Percentiles rank a stretch among this genome's conserved stretches.
Conservation (phyloP, 1,284 basidiomycete genomes). For the Apiotrichum sp. region DNA sequence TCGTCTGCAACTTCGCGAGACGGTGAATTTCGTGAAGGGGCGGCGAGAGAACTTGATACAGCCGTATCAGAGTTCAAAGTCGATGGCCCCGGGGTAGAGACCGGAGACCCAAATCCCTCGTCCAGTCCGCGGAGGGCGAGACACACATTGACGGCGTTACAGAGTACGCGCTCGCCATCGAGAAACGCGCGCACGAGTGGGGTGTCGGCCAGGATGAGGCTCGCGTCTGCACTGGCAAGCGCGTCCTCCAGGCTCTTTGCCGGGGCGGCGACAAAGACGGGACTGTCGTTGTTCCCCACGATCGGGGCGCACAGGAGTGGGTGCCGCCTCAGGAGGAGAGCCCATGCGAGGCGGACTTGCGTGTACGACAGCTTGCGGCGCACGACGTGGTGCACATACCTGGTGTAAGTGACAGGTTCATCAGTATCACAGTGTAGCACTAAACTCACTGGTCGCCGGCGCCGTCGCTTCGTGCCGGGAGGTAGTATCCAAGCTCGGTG, state of each 20-base stretch:
- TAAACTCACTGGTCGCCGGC: slow-evolving; percentile 76
- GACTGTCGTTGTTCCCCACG: slow-evolving; percentile 50
- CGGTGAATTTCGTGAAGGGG: too few species aligned
- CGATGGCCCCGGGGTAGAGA: too few species aligned
- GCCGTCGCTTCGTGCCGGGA: slow-evolving; percentile 63
- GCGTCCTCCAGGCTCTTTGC: slow-evolving; percentile 12
- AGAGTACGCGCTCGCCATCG: slow-evolving; percentile 51
- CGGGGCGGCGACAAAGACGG: slow-evolving; percentile 59
- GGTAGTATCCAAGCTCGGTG: slow-evolving; percentile 53
- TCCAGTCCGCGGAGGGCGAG: slow-evolving; percentile 52
- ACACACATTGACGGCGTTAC: slow-evolving; percentile 54
- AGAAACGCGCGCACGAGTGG: slow-evolving; percentile 5
- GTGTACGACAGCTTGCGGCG: slow-evolving; percentile 45
- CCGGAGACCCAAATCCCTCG: too few species aligned
- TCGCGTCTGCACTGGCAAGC: slow-evolving; percentile 12
- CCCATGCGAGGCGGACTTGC: slow-evolving; percentile 60
- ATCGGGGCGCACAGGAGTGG: slow-evolving; percentile 60
- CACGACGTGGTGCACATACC: slow-evolving; percentile 50
- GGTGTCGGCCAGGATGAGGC: too few species aligned
- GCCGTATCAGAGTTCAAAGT: too few species aligned
- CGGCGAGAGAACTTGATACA: too few species aligned
- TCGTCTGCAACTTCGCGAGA: too few species aligned
- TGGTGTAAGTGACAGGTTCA: slow-evolving; percentile 8
- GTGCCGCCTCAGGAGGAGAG: slow-evolving; percentile 57
- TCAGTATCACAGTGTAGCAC: not conserved